Conservation (phyloP, 2,329 filamentous ascomycete species). For the Polychaeton citri region DNA sequence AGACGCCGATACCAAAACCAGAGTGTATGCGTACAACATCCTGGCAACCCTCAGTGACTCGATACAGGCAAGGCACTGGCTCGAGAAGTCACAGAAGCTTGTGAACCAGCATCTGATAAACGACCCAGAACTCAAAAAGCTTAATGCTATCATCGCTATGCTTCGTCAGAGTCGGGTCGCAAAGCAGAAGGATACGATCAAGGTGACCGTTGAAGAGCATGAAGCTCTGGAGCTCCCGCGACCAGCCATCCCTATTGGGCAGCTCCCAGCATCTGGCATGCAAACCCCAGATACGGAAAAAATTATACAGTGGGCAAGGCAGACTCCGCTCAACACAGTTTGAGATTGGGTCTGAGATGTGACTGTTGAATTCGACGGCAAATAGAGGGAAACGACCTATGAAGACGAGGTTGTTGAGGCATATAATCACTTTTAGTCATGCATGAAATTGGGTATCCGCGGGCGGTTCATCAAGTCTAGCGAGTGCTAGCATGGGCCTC, state of each 20-base stretch:
- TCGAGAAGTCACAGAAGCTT: constrained; percentile 8
- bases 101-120: constrained; percentile 4
- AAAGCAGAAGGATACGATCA: constrained; percentile 1
- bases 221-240: constrained; percentile 3
- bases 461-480: too few relatives aligned
- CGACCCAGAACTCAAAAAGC: constrained; percentile 6
- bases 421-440: too few relatives aligned
- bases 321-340: neutral
- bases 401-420: too few relatives aligned
- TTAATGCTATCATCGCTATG: constrained; percentile 8
- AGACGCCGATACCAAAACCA: constrained; percentile 8
- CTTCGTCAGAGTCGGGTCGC: constrained; percentile 5
- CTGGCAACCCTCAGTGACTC: constrained; percentile 8
- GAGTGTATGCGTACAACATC: constrained; percentile 14
- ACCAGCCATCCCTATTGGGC: neutral
- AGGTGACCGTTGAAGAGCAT: neutral
- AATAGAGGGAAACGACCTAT: too few relatives aligned
- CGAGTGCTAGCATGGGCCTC: too few relatives aligned
- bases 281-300: constrained; percentile 10
- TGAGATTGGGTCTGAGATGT: too few relatives aligned
- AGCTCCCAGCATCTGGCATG: neutral
- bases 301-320: constrained; percentile 10
- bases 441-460: too few relatives aligned
- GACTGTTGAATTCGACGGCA: too few relatives aligned
- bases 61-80: constrained; percentile 8